These are phyloP conservation scores for Glycine tomentella DNA, from an alignment of 306 rosid species.

Conservation along the genomic window DNA sequence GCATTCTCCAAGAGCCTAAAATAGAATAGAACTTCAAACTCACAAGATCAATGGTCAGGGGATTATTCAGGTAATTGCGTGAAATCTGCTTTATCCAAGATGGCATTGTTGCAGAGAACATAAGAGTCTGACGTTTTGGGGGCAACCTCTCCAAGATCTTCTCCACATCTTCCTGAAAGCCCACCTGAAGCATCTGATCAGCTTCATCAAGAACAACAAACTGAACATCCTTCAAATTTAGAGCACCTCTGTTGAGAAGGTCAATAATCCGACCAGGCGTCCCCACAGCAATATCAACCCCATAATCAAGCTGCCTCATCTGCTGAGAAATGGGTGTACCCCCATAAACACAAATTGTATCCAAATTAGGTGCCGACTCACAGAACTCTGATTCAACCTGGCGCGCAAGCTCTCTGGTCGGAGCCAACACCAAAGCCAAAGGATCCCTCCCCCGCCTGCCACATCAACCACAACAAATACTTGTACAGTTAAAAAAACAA, in stretches of 20 bases:
- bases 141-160: constrained; percentile 85
- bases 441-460: constrained; percentile 85
- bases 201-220: constrained; percentile 96
- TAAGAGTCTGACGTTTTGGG: constrained; percentile 78
- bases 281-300: constrained; percentile 97
- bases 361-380: constrained; percentile 87
- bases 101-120: constrained; percentile 99
- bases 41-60: constrained; percentile 87
- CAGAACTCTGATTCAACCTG: constrained; percentile 91
- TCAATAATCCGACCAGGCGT: constrained; percentile 97
- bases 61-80: constrained; percentile 75
- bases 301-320: constrained; percentile 90
- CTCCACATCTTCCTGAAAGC: constrained; percentile 97
- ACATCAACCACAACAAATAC: constrained; percentile 33
- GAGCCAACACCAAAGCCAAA: constrained; percentile 93
- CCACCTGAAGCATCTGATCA: constrained; percentile 99
- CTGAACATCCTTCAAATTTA: constrained; percentile 83
- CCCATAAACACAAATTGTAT: constrained; percentile 91
- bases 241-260: constrained; percentile 86
- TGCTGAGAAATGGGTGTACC: constrained; percentile 87
- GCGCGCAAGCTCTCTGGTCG: constrained; percentile 88
- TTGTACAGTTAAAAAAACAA: neutral
- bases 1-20: constrained; percentile 20
- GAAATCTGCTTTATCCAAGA: constrained; percentile 81
- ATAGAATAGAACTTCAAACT: constrained; percentile 50